Percentiles rank a stretch among this genome's conserved stretches.
These are phyloP conservation scores for Ceratocystis alfenasii DNA, from an alignment of 2,329 filamentous ascomycete species.

Conservation along the genomic window DNA sequence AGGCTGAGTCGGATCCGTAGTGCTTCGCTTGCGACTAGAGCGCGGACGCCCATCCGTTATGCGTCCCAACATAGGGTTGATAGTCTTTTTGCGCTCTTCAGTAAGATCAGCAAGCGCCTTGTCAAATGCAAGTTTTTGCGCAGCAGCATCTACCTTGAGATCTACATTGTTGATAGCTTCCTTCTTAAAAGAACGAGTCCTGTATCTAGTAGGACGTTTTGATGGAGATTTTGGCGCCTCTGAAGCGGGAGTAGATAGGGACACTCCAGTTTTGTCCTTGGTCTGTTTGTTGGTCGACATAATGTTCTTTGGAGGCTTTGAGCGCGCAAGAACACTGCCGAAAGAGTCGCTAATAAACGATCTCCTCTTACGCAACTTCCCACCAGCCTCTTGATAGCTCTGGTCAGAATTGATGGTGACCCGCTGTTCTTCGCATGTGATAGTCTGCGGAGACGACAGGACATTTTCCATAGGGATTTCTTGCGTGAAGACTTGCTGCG, in stretches of 20 bases:
- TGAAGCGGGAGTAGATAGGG: not conserved
- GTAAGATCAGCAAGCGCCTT: slow-evolving; percentile 18
- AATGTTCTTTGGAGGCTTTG: slow-evolving; percentile 14
- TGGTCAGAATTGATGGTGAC: not conserved
- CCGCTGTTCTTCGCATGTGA: not conserved
- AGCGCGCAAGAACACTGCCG: slow-evolving; percentile 11
- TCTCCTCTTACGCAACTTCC: slow-evolving; percentile 22
- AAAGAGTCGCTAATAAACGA: slow-evolving; percentile 19
- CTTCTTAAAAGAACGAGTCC: not conserved
- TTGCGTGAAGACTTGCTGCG: slow-evolving; percentile 23
- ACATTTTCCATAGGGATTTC: not conserved
- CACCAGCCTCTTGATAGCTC: not conserved
- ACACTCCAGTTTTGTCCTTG: slow-evolving; percentile 2
- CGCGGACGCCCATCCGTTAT: slow-evolving; percentile 18
- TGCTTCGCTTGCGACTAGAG: slow-evolving; percentile 11
- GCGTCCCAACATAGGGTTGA: slow-evolving; percentile 20
- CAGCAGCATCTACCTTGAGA: not conserved
- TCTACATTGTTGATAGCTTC: not conserved
- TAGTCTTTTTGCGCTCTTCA: slow-evolving; percentile 20
- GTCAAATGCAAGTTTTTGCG: slow-evolving; percentile 20
- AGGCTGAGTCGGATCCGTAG: not conserved
- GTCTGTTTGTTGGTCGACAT: slow-evolving; percentile 9
- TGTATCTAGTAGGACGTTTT: slow-evolving; percentile 13
- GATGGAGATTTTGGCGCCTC: not conserved
- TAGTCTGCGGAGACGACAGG: not conserved